Percentiles rank a stretch among this genome's conserved stretches.
Conservation (phyloP, 1,139 yeast genomes). For the Debaryomyces fabryi region DNA sequence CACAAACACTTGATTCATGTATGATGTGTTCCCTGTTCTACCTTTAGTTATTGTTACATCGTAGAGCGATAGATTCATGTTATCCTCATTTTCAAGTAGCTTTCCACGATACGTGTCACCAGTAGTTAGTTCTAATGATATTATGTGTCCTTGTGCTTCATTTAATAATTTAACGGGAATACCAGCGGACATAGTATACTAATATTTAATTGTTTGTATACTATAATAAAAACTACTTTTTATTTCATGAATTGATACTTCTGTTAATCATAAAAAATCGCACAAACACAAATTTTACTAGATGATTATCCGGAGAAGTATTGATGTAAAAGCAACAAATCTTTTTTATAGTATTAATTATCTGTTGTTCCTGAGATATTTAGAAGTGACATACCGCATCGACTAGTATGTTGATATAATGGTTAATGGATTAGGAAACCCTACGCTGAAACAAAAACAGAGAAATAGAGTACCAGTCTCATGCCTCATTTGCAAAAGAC, state of each 20-base stretch:
- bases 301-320: background rate
- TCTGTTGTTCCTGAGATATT: background rate
- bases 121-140: constrained; percentile 79
- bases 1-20: constrained; percentile 83
- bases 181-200: constrained; percentile 53
- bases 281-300: background rate
- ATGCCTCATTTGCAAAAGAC: constrained; percentile 44
- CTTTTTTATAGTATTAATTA: background rate
- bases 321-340: background rate
- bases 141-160: constrained; percentile 88
- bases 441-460: constrained; percentile 19
- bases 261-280: background rate
- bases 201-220: background rate
- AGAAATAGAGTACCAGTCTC: constrained; percentile 46
- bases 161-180: constrained; percentile 85
- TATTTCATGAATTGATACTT: background rate
- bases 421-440: constrained; percentile 1
- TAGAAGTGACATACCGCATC: background rate
- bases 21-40: constrained; percentile 69
- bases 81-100: constrained; percentile 82
- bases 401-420: constrained; percentile 1
- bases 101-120: constrained; percentile 91
- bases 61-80: constrained; percentile 86
- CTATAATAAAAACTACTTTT: background rate
- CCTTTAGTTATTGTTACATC: constrained; percentile 79